Conservation (phyloP, 1,284 basidiomycete genomes). For the Austroboletus niveus region DNA sequence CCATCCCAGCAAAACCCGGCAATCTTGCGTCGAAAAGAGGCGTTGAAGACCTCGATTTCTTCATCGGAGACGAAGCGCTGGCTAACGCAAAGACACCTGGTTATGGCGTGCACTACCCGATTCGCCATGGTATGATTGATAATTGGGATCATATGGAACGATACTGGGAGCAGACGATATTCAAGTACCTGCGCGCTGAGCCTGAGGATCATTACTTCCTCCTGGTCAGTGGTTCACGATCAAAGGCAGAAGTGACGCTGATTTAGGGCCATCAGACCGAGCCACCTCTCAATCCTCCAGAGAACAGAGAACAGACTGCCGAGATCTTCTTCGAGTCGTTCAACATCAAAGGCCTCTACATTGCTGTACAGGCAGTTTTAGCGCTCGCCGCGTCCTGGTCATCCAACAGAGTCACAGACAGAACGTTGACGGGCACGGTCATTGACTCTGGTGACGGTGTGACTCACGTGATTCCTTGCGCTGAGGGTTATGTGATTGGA, state of each 20-base stretch:
- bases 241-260: background rate
- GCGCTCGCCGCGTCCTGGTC: conserved; percentile 98
- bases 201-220: conserved; percentile 99
- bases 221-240: conserved; percentile 59
- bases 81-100: conserved; percentile 89
- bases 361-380: conserved; percentile 98
- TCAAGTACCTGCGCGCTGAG: conserved; percentile 98
- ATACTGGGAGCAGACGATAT: conserved; percentile 99
- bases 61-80: conserved; percentile 97
- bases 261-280: conserved; percentile 69
- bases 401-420: conserved; percentile 88
- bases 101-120: conserved; percentile 96
- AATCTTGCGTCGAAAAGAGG: conserved; percentile 96
- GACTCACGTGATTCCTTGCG: conserved; percentile 94
- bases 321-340: conserved; percentile 99
- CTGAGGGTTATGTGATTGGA: conserved; percentile 99
- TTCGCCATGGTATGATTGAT: conserved; percentile 97
- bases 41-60: conserved; percentile 99
- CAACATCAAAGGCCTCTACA: conserved; percentile 97
- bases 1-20: conserved; percentile 83
- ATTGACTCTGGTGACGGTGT: conserved; percentile 99
- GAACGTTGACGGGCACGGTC: conserved; percentile 95
- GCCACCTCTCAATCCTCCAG: conserved; percentile 96
- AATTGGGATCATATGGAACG: conserved; percentile 99
- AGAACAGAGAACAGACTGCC: conserved; percentile 98